Evolutionary conservation across 1,139 yeast species (phyloP).

Genomic region (Nadsonia starkeyi-henricii): DNA sequence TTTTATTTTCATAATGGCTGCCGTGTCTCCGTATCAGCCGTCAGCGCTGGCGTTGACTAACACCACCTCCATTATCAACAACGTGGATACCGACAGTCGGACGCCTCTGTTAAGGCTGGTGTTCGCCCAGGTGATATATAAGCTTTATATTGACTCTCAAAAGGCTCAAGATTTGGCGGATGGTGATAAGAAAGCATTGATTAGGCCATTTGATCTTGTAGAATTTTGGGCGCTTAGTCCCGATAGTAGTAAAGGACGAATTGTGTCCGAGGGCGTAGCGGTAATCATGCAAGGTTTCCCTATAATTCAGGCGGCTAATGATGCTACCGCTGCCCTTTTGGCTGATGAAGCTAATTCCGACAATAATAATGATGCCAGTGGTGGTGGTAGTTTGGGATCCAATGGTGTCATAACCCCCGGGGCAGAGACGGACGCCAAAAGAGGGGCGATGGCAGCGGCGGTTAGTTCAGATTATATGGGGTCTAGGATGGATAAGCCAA

Average conservation of each 20-base stretch:
- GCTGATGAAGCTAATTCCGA: too few relatives aligned
- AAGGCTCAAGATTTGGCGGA: constrained; percentile 1
- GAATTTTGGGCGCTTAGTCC: constrained; percentile 8
- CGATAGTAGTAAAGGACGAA: constrained; percentile 15
- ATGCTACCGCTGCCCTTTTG: background rate
- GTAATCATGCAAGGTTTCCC: constrained; percentile 15
- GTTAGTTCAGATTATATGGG: background rate
- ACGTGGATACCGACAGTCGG: background rate
- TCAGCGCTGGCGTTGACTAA: background rate
- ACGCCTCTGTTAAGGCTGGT: constrained; percentile 19
- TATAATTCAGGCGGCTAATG: constrained; percentile 11
- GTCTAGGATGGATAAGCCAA: constrained; percentile 9
- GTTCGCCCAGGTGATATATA: constrained; percentile 22
- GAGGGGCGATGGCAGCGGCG: too few relatives aligned
- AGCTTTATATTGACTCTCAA: constrained; percentile 8
- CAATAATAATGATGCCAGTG: too few relatives aligned
- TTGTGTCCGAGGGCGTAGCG: constrained; percentile 18
- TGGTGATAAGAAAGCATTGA: constrained; percentile 3
- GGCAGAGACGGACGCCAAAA: too few relatives aligned
- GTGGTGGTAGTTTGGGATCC: background rate
- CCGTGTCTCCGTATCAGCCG: background rate
- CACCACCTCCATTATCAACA: background rate
- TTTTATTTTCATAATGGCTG: background rate
- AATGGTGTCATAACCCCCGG: too few relatives aligned
- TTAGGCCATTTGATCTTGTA: constrained; percentile 1